A percentile compares a stretch with the other conserved stretches of the same genome.
phyloP scores from a whole-genome alignment of 768 basidiomycete genomes.

The Leucogyrophana mollusca region DNA sequence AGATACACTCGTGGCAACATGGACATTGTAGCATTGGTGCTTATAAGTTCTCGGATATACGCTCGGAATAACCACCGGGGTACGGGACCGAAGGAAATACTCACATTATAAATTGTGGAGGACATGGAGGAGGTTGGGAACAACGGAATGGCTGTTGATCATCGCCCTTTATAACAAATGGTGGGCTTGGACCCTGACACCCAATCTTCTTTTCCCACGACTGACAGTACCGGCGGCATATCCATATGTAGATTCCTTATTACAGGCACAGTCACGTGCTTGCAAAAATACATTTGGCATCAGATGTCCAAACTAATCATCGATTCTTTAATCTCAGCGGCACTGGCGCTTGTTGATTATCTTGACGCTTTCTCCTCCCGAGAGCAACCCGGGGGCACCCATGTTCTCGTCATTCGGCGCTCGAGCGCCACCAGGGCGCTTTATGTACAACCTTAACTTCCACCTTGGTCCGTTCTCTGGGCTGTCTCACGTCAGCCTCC shows the following conservation, averaged over 20 bases:
- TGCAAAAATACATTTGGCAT: slow-evolving; percentile 13
- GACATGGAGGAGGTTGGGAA: slow-evolving; percentile 38
- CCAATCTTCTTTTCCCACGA: slow-evolving; percentile 32
- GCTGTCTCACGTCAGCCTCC: no score
- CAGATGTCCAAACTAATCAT: slow-evolving; percentile 12
- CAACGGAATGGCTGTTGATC: slow-evolving; percentile 36
- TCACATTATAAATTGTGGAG: slow-evolving; percentile 38
- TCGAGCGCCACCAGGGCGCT: no score
- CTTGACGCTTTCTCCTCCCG: neutral
- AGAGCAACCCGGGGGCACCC: no score
- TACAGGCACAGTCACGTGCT: slow-evolving; percentile 30
- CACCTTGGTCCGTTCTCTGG: no score
- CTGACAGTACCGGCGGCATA: slow-evolving; percentile 33
- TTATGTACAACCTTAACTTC: no score
- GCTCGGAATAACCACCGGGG: neutral
- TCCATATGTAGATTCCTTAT: slow-evolving; percentile 23
- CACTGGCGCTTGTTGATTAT: neutral
- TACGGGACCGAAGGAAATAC: slow-evolving; percentile 13
- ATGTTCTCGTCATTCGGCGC: no score
- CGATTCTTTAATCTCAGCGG: slow-evolving; percentile 20
- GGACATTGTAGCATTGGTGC: no score
- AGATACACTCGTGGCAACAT: no score
- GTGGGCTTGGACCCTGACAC: slow-evolving; percentile 33
- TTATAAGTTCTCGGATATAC: neutral
- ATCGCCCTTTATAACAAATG: slow-evolving; percentile 38